Percentiles rank a stretch among this genome's conserved stretches.
Evolutionary conservation across 352 stramenopile genomes (phyloP).

Genomic region (Phytopythium oedochilum): DNA sequence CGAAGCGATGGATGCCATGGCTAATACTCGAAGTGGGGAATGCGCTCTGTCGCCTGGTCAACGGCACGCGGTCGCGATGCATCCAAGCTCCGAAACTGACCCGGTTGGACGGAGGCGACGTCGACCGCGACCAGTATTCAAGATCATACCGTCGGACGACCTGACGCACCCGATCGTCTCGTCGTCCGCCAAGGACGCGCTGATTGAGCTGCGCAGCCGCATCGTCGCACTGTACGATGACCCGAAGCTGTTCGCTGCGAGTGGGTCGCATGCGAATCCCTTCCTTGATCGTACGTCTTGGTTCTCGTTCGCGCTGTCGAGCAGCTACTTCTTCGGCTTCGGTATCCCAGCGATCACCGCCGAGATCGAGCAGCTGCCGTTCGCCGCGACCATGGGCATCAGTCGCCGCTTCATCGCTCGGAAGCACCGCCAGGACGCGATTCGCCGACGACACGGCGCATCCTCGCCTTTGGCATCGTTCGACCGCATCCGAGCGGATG

Average conservation of each 20-base stretch:
- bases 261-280: constrained; percentile 43
- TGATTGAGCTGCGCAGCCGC: constrained; percentile 67
- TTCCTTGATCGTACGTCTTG: constrained; percentile 74
- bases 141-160: constrained; percentile 76
- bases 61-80: background rate
- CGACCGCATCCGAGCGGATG: background rate
- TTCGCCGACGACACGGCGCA: background rate
- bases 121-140: constrained; percentile 49
- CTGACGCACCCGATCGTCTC: constrained; percentile 57
- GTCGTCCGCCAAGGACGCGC: constrained; percentile 53
- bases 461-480: background rate
- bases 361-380: constrained; percentile 70
- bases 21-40: constrained; percentile 2
- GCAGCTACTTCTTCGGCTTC: constrained; percentile 84
- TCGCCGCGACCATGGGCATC: constrained; percentile 66
- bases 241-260: constrained; percentile 20
- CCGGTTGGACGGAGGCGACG: constrained; percentile 8
- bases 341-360: constrained; percentile 53
- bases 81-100: background rate
- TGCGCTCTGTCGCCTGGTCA: background rate
- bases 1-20: constrained; percentile 4
- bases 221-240: constrained; percentile 76
- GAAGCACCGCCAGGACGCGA: constrained; percentile 1
- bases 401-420: constrained; percentile 29
- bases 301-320: constrained; percentile 73